These are phyloP conservation scores for Setomelanomma holmii DNA, from an alignment of 2,329 filamentous ascomycete species.

Conservation along the genomic window DNA sequence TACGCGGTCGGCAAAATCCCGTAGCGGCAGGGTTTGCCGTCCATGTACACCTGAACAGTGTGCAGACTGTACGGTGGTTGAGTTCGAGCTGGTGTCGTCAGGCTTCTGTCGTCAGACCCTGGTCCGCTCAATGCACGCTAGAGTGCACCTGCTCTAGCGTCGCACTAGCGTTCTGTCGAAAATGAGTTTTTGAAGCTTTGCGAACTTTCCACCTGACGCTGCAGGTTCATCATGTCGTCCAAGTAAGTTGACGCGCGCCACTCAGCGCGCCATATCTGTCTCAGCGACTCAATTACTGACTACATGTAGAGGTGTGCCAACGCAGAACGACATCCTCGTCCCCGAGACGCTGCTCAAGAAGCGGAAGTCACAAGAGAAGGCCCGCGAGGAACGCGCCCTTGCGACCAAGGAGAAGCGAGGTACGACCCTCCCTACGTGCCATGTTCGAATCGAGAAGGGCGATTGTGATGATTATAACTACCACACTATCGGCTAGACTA, in stretches of 20 bases:
- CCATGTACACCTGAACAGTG: too few relatives aligned
- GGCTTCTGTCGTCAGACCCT: too few relatives aligned
- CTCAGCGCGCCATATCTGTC: slow-evolving; percentile 63
- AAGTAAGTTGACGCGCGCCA: slow-evolving; percentile 60
- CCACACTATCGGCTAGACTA: slow-evolving; percentile 88
- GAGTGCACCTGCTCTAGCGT: slow-evolving; percentile 4
- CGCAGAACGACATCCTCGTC: slow-evolving; percentile 93
- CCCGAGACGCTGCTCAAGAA: slow-evolving; percentile 99
- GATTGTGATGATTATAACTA: slow-evolving; percentile 83
- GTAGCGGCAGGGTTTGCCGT: too few relatives aligned
- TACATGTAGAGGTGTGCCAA: slow-evolving; percentile 79
- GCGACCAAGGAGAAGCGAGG: slow-evolving; percentile 89
- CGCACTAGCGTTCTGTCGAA: slow-evolving; percentile 16
- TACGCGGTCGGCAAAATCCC: too few relatives aligned
- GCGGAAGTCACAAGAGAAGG: slow-evolving; percentile 99
- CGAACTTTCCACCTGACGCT: slow-evolving; percentile 40
- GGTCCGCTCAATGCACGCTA: background rate
- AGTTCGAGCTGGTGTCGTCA: too few relatives aligned
- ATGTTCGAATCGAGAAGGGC: slow-evolving; percentile 28
- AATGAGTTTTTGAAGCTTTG: slow-evolving; percentile 5
- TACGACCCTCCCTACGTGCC: slow-evolving; percentile 60
- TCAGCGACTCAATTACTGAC: slow-evolving; percentile 11
- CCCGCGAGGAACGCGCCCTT: slow-evolving; percentile 84
- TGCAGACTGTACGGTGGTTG: too few relatives aligned
- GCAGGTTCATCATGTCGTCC: slow-evolving; percentile 46